These are phyloP conservation scores for Lupinus albus DNA, from an alignment of 306 rosid genomes.

Conservation along the genomic window DNA sequence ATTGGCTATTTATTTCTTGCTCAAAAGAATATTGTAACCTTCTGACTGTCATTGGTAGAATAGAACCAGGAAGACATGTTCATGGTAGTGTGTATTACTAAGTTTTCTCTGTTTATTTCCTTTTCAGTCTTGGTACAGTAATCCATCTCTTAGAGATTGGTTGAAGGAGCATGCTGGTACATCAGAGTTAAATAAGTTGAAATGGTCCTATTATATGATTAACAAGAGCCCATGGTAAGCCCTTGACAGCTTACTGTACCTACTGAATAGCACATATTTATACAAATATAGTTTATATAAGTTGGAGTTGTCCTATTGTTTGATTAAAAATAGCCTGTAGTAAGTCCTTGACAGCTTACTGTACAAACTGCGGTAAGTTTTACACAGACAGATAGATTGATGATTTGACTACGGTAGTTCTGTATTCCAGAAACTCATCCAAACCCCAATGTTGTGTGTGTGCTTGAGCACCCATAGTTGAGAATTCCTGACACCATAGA, in stretches of 20 bases:
- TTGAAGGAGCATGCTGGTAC: constrained; percentile 67
- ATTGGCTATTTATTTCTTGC: constrained; percentile 31
- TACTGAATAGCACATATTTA: background rate
- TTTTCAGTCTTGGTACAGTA: constrained; percentile 78
- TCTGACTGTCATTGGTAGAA: constrained; percentile 27
- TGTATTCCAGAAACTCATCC: constrained; percentile 19
- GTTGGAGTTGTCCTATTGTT: constrained; percentile 86
- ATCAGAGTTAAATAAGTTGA: constrained; percentile 76
- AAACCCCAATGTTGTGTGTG: background rate
- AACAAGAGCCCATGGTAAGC: constrained; percentile 88
- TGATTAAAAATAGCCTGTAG: constrained; percentile 85
- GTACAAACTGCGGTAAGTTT: background rate
- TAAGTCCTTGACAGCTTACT: constrained; percentile 46
- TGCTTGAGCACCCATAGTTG: constrained; percentile 26
- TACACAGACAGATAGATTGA: background rate
- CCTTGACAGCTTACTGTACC: constrained; percentile 29
- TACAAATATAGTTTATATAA: constrained; percentile 47
- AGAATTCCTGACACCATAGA: constrained; percentile 7
- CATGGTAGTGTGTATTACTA: constrained; percentile 31
- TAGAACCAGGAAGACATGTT: constrained; percentile 26
- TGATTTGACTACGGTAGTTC: background rate
- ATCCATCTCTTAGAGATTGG: constrained; percentile 86
- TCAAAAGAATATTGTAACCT: constrained; percentile 9
- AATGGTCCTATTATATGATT: constrained; percentile 87
- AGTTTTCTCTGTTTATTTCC: constrained; percentile 36